Evolutionary conservation across 2,329 filamentous ascomycete genomes (phyloP).

Genomic region (Hypoxylon rubiginosum): DNA sequence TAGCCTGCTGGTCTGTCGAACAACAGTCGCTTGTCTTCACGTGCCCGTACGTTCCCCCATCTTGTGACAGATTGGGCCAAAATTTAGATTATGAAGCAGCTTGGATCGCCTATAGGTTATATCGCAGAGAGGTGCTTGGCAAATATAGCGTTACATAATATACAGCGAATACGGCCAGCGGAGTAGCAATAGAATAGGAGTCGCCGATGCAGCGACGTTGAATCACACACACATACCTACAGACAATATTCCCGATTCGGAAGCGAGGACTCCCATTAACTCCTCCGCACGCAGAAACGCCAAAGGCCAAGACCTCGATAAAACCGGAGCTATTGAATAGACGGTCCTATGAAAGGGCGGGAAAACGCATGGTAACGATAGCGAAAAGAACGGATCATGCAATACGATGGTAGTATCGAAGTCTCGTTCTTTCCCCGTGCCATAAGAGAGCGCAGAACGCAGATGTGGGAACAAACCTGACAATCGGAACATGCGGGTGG

Average conservation of each 20-base stretch:
- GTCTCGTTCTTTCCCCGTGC: constrained; percentile 27
- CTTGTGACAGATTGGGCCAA: constrained; percentile 17
- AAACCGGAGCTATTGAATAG: constrained; percentile 23
- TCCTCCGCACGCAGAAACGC: constrained; percentile 1
- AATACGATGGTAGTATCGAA: constrained; percentile 33
- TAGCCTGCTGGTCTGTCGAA: constrained; percentile 6
- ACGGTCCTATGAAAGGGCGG: constrained; percentile 21
- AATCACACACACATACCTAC: constrained; percentile 26
- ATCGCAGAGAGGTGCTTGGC: constrained; percentile 21
- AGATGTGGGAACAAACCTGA: constrained; percentile 35
- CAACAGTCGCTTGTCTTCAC: constrained; percentile 30
- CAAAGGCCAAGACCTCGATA: constrained; percentile 20
- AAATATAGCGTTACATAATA: constrained; percentile 30
- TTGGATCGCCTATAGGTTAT: constrained; percentile 13
- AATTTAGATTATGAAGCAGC: constrained; percentile 20
- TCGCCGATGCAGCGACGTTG: constrained; percentile 23
- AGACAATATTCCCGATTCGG: constrained; percentile 20
- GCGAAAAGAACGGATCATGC: constrained; percentile 28
- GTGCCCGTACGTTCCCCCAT: constrained; percentile 10
- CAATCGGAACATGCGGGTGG: constrained; percentile 34
- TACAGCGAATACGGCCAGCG: constrained; percentile 14
- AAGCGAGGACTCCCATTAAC: constrained; percentile 15
- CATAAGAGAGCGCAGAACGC: constrained; percentile 24
- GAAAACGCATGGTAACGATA: constrained; percentile 4
- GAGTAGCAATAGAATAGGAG: constrained; percentile 19